Evolutionary conservation across 768 basidiomycete genomes (phyloP).

Genomic region (Tricholoma sp.): DNA sequence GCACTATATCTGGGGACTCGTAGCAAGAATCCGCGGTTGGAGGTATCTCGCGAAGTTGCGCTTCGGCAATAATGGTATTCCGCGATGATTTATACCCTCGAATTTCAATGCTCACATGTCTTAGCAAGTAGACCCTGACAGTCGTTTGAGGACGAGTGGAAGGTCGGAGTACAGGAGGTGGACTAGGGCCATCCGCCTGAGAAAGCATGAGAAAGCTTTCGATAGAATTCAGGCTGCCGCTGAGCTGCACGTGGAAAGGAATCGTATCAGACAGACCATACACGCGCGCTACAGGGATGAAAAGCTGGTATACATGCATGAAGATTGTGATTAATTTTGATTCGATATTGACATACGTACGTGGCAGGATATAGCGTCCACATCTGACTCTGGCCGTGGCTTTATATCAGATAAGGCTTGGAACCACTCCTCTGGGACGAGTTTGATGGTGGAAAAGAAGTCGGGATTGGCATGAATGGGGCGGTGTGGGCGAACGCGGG

Average conservation of each 20-base stretch:
- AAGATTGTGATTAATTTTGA: neutral
- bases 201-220: constrained; percentile 36
- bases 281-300: constrained; percentile 51
- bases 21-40: constrained; percentile 19
- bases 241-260: constrained; percentile 62
- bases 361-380: constrained; percentile 42
- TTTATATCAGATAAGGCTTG: constrained; percentile 41
- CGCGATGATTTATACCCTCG: constrained; percentile 32
- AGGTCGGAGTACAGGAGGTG: neutral
- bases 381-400: constrained; percentile 25
- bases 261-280: constrained; percentile 55
- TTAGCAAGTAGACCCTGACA: constrained; percentile 50
- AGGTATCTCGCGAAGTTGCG: constrained; percentile 38
- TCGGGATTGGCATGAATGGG: constrained; percentile 44
- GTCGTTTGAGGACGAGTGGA: constrained; percentile 6
- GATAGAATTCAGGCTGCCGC: constrained; percentile 40
- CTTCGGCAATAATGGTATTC: constrained; percentile 43
- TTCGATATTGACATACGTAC: constrained; percentile 30
- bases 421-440: constrained; percentile 63
- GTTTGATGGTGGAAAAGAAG: constrained; percentile 56
- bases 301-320: constrained; percentile 35
- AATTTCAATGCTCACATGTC: constrained; percentile 40
- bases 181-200: neutral
- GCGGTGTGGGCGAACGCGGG: constrained; percentile 47
- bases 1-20: constrained; percentile 16